Evolutionary conservation across 768 basidiomycete species (phyloP).

Genomic region (Leucocoprinus birnbaumii): DNA sequence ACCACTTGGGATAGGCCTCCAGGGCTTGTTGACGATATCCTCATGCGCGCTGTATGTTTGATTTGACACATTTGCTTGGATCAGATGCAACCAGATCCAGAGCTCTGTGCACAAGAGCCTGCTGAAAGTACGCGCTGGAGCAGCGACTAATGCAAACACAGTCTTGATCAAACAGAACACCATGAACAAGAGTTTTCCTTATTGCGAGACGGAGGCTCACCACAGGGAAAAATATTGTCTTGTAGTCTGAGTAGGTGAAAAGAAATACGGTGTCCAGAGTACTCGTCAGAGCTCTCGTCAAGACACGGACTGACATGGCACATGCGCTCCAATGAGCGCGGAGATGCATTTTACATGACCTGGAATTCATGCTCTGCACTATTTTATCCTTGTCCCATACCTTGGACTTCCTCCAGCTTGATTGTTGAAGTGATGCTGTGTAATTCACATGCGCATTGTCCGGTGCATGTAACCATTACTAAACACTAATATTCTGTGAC

Average conservation of each 20-base stretch:
- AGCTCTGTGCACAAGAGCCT: constrained; percentile 28
- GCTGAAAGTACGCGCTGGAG: constrained; percentile 27
- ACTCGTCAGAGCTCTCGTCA: too few relatives aligned
- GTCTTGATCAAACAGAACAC: constrained; percentile 23
- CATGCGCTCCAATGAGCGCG: too few relatives aligned
- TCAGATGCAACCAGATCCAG: constrained; percentile 10
- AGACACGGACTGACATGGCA: too few relatives aligned
- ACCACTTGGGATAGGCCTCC: constrained; percentile 34
- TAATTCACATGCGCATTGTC: too few relatives aligned
- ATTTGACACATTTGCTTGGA: constrained; percentile 11
- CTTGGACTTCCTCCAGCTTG: too few relatives aligned
- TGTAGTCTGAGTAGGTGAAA: constrained; percentile 11
- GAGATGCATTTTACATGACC: too few relatives aligned
- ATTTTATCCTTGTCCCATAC: too few relatives aligned
- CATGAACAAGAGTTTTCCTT: constrained; percentile 13
- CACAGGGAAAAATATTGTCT: constrained; percentile 10
- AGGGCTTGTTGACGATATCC: constrained; percentile 14
- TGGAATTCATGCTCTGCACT: too few relatives aligned
- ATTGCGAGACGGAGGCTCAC: constrained; percentile 16
- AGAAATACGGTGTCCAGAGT: constrained; percentile 6
- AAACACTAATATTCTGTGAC: too few relatives aligned
- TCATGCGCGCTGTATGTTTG: constrained; percentile 7
- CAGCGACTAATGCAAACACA: constrained; percentile 17
- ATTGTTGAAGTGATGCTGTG: too few relatives aligned
- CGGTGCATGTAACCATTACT: too few relatives aligned